Evolutionary conservation across 2,329 filamentous ascomycete genomes (phyloP).

Genomic region (Pyrenochaeta sp.): DNA sequence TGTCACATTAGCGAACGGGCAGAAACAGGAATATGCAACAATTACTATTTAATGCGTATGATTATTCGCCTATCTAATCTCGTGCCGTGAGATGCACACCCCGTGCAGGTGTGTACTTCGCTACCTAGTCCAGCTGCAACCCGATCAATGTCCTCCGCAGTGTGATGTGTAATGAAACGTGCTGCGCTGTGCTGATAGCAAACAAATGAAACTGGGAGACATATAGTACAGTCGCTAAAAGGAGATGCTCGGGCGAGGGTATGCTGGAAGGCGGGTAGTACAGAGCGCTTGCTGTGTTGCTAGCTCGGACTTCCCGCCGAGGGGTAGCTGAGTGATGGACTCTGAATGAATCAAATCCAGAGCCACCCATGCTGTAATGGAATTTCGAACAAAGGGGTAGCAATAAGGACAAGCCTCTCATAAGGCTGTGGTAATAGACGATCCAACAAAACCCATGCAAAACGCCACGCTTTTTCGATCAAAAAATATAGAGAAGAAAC

Average conservation of each 20-base stretch:
- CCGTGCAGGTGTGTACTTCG: neutral
- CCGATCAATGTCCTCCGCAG: neutral
- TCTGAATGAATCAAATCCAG: neutral
- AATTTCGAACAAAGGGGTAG: neutral
- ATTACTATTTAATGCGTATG: conserved; percentile 10
- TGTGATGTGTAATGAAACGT: conserved; percentile 14
- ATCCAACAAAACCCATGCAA: conserved; percentile 1
- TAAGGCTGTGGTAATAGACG: conserved; percentile 2
- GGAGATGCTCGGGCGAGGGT: conserved; percentile 22
- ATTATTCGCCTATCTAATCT: conserved; percentile 22
- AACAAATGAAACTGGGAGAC: conserved; percentile 21
- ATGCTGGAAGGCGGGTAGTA: conserved; percentile 26
- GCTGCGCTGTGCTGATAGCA: conserved; percentile 12
- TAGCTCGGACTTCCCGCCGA: conserved; percentile 27
- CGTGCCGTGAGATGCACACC: too few species aligned
- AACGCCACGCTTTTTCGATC: conserved; percentile 36
- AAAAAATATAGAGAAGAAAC: conserved; percentile 7
- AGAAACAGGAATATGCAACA: conserved; percentile 10
- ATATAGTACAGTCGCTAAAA: conserved; percentile 22
- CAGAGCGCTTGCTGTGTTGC: conserved; percentile 33
- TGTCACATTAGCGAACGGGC: conserved; percentile 2
- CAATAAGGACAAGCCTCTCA: neutral
- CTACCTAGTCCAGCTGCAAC: too few species aligned
- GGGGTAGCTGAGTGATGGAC: conserved; percentile 13
- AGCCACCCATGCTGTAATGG: neutral